phyloP scores from a whole-genome alignment of 2,329 filamentous ascomycete species.

The Penicillium sp. region DNA sequence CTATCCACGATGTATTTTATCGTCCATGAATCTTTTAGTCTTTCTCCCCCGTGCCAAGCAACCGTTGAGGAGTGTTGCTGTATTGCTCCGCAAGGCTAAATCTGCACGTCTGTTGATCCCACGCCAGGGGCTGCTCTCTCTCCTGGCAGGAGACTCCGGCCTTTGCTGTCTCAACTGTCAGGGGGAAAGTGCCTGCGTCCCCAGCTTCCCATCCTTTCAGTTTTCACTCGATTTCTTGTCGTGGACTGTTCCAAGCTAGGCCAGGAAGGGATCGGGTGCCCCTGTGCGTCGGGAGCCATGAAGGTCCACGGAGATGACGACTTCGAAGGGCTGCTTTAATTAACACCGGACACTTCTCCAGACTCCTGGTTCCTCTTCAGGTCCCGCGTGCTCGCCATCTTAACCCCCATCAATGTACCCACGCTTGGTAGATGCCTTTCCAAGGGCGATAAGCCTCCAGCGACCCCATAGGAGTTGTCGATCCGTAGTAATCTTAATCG shows the following conservation, averaged over 20 bases:
- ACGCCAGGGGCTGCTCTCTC: constrained; percentile 11
- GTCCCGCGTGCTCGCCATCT: neutral
- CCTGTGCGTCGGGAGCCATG: neutral
- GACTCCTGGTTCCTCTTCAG: neutral
- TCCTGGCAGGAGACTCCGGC: neutral
- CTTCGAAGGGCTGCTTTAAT: constrained; percentile 8
- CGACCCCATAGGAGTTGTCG: constrained; percentile 1
- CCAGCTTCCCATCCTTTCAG: neutral
- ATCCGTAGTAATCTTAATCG: constrained; percentile 20
- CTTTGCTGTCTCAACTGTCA: neutral
- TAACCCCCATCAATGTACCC: neutral
- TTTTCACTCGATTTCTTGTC: neutral
- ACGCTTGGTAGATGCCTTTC: neutral
- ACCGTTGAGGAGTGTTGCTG: constrained; percentile 4
- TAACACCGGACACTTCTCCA: constrained; percentile 6
- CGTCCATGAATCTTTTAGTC: neutral
- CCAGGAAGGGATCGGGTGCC: neutral
- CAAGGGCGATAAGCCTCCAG: constrained; percentile 8
- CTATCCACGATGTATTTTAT: neutral
- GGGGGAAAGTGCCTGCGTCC: neutral
- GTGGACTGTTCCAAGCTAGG: neutral
- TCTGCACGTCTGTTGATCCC: constrained; percentile 10
- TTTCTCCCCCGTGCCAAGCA: constrained; percentile 1
- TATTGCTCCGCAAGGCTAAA: constrained; percentile 15
- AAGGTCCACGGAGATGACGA: constrained; percentile 8